A percentile compares a stretch with the other conserved stretches of the same genome.
phyloP scores from a whole-genome alignment of 2,329 filamentous ascomycete genomes.

The Claviceps arundinis region DNA sequence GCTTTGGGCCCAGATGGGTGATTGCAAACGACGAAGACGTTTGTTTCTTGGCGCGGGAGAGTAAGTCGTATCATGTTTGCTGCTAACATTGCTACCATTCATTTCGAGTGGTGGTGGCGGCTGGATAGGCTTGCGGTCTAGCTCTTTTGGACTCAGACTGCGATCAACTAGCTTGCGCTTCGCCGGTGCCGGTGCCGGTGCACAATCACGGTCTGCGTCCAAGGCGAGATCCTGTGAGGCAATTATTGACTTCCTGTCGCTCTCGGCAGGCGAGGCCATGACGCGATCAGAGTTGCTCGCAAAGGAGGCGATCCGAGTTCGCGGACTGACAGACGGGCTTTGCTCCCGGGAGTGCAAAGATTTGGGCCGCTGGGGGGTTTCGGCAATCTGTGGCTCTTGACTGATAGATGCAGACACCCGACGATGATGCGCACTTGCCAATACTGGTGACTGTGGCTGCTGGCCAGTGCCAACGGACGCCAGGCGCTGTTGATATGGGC shows the following conservation, averaged over 20 bases:
- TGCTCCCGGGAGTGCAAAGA: slow-evolving; percentile 52
- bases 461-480: slow-evolving; percentile 16
- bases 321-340: slow-evolving; percentile 66
- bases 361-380: slow-evolving; percentile 35
- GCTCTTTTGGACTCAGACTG: slow-evolving; percentile 33
- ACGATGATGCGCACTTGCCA: slow-evolving; percentile 11
- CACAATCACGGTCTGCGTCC: slow-evolving; percentile 14
- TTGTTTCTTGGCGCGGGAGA: slow-evolving; percentile 25
- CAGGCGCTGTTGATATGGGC: slow-evolving; percentile 45
- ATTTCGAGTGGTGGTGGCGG: slow-evolving; percentile 37
- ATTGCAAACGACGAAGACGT: slow-evolving; percentile 21
- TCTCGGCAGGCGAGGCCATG: slow-evolving; percentile 11
- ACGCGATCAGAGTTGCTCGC: slow-evolving; percentile 27
- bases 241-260: slow-evolving; percentile 13
- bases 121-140: slow-evolving; percentile 34
- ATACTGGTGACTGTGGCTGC: slow-evolving; percentile 20
- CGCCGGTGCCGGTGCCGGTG: slow-evolving; percentile 18
- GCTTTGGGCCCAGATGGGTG: slow-evolving; percentile 37
- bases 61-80: slow-evolving; percentile 16
- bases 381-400: slow-evolving; percentile 29
- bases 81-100: slow-evolving; percentile 25
- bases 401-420: slow-evolving; percentile 24
- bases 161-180: slow-evolving; percentile 28
- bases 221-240: slow-evolving; percentile 15
- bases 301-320: slow-evolving; percentile 48